phyloP scores from a whole-genome alignment of 148 eudicot genomes.

The Polygonum maritimum region DNA sequence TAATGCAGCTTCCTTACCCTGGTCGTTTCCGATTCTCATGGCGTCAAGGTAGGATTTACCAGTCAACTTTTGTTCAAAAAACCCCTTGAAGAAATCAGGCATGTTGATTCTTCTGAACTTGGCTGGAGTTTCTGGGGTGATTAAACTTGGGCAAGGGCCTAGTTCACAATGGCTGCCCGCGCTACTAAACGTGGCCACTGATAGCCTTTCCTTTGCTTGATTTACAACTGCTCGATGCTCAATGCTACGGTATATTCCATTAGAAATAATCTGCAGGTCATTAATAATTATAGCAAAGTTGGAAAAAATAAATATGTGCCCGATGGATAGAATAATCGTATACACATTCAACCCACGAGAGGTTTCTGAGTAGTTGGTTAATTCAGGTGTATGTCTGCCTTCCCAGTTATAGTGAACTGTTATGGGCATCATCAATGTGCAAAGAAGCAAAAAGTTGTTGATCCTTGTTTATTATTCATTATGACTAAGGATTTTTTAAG shows the following conservation, averaged over 20 bases:
- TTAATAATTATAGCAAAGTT: background rate
- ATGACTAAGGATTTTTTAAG: background rate
- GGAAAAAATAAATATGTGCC: background rate
- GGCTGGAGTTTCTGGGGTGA: background rate
- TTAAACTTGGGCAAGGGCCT: conserved; percentile 29
- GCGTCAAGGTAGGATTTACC: conserved; percentile 3
- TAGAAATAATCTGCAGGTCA: conserved; percentile 38
- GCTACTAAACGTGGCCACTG: conserved; percentile 48
- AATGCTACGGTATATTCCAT: conserved; percentile 46
- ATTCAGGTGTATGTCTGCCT: background rate
- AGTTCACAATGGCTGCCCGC: conserved; percentile 25
- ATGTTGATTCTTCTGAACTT: conserved; percentile 4
- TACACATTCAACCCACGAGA: background rate
- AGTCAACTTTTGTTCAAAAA: conserved; percentile 3
- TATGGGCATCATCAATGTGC: background rate
- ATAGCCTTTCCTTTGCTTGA: conserved; percentile 36
- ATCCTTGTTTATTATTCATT: background rate
- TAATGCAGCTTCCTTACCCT: background rate
- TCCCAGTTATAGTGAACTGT: background rate
- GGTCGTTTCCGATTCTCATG: background rate
- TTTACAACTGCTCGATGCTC: conserved; percentile 60
- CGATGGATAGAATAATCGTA: background rate
- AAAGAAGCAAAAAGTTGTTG: background rate
- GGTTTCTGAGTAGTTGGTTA: background rate
- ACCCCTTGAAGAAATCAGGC: background rate